Evolutionary conservation across 1,284 basidiomycete genomes (phyloP).

Genomic region (Malassezia obtusa): DNA sequence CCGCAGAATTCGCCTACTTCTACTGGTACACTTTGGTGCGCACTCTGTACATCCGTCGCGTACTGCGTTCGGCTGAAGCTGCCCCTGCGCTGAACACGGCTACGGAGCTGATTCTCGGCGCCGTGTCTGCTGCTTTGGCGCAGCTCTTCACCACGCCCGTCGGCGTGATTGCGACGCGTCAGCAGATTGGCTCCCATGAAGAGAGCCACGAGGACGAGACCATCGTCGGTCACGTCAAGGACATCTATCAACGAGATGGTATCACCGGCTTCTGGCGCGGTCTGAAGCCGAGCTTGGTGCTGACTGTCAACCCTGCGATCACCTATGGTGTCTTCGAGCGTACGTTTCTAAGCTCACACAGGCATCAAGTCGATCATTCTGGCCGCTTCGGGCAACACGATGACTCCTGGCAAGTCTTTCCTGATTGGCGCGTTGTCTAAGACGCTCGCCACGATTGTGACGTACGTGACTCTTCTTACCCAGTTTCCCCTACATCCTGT

Average conservation of each 20-base stretch:
- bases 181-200: slow-evolving; percentile 56
- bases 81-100: slow-evolving; percentile 29
- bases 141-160: slow-evolving; percentile 99
- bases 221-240: slow-evolving; percentile 67
- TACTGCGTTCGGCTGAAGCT: slow-evolving; percentile 17
- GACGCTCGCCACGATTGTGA: slow-evolving; percentile 68
- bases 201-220: slow-evolving; percentile 51
- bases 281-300: slow-evolving; percentile 77
- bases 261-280: slow-evolving; percentile 87
- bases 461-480: neutral
- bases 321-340: slow-evolving; percentile 89
- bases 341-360: slow-evolving; percentile 3
- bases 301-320: slow-evolving; percentile 90
- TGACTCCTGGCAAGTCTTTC: slow-evolving; percentile 73
- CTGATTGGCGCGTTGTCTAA: slow-evolving; percentile 85
- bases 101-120: slow-evolving; percentile 64
- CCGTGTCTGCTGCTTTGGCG: slow-evolving; percentile 81
- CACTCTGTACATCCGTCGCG: slow-evolving; percentile 56
- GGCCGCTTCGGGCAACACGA: slow-evolving; percentile 56
- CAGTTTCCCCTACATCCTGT: slow-evolving; percentile 60
- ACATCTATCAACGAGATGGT: slow-evolving; percentile 87
- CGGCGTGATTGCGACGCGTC: slow-evolving; percentile 89
- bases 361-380: slow-evolving; percentile 62
- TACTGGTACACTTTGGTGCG: slow-evolving; percentile 94
- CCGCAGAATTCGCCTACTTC: slow-evolving; percentile 92